These are phyloP conservation scores for Dacryopinax spathularia DNA, from an alignment of 768 basidiomycete genomes.

Conservation along the genomic window DNA sequence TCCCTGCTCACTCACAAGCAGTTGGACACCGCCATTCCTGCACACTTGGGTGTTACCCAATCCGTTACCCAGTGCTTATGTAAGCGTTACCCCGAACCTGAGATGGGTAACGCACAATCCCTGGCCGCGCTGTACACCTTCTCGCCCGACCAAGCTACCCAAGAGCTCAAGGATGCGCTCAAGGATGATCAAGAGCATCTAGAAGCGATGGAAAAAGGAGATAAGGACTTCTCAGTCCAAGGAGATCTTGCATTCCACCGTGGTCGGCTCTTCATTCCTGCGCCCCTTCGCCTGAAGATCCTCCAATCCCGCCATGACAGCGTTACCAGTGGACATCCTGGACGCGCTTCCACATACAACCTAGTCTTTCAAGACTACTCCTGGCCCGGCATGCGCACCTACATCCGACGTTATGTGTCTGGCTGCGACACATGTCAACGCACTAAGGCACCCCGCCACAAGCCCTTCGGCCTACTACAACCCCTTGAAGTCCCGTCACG, in stretches of 20 bases:
- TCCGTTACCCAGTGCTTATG: no score
- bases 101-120: no score
- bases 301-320: constrained; percentile 13
- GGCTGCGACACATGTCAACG: constrained; percentile 23
- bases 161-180: no score
- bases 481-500: constrained; percentile 17
- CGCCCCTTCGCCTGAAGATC: constrained; percentile 12
- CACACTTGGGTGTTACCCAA: no score
- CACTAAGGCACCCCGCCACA: constrained; percentile 24
- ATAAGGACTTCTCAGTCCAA: neutral
- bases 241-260: neutral
- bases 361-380: constrained; percentile 14
- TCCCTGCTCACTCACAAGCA: no score
- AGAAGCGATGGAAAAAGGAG: neutral
- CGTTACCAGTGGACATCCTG: constrained; percentile 14
- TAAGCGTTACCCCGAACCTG: no score
- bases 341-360: constrained; percentile 11
- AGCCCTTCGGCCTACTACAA: constrained; percentile 25
- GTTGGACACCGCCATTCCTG: no score
- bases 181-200: no score
- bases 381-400: constrained; percentile 18
- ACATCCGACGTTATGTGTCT: constrained; percentile 19
- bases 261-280: neutral
- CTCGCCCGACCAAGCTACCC: no score
- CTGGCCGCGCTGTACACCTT: no score